A percentile compares a stretch with the other conserved stretches of the same genome.
phyloP scores from a whole-genome alignment of 192 early-diverging fungal species.

The Coemansia javaensis region DNA sequence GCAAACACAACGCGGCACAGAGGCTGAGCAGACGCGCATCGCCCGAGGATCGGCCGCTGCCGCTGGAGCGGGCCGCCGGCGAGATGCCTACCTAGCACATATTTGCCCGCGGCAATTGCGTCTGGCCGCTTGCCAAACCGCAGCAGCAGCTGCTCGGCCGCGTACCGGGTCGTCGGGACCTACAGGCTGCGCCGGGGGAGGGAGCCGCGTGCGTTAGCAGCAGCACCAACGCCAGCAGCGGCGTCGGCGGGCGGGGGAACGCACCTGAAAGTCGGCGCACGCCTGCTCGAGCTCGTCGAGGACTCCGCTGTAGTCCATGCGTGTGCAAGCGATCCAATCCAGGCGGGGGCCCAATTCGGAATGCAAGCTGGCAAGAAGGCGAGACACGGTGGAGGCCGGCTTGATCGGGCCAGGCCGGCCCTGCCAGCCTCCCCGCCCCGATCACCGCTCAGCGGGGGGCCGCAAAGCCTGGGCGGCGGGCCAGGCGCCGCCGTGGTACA shows the following conservation, averaged over 20 bases:
- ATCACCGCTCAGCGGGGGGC: too few relatives aligned
- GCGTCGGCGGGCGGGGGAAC: background rate
- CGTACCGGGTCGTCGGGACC: slow-evolving; percentile 34
- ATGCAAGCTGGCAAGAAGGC: too few relatives aligned
- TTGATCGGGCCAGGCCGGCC: too few relatives aligned
- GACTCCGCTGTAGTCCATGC: slow-evolving; percentile 36
- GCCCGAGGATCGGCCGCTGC: too few relatives aligned
- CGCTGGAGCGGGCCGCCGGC: too few relatives aligned
- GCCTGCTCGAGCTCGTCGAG: slow-evolving; percentile 41
- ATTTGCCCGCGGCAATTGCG: slow-evolving; percentile 37
- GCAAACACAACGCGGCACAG: background rate
- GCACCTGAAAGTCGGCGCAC: slow-evolving; percentile 46
- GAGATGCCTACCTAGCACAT: slow-evolving; percentile 33
- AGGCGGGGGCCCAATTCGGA: too few relatives aligned
- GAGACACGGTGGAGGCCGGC: too few relatives aligned
- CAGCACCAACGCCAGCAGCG: background rate
- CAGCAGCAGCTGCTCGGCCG: slow-evolving; percentile 30
- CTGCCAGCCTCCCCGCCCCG: too few relatives aligned
- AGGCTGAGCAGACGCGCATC: too few relatives aligned
- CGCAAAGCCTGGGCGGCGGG: too few relatives aligned
- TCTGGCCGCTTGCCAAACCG: slow-evolving; percentile 44
- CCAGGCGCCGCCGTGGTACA: too few relatives aligned
- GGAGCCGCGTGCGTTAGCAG: background rate
- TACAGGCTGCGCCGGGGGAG: slow-evolving; percentile 1
- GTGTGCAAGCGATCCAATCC: too few relatives aligned